Conservation (phyloP, 2,329 filamentous ascomycete genomes). For the Fusarium oligoseptatum region DNA sequence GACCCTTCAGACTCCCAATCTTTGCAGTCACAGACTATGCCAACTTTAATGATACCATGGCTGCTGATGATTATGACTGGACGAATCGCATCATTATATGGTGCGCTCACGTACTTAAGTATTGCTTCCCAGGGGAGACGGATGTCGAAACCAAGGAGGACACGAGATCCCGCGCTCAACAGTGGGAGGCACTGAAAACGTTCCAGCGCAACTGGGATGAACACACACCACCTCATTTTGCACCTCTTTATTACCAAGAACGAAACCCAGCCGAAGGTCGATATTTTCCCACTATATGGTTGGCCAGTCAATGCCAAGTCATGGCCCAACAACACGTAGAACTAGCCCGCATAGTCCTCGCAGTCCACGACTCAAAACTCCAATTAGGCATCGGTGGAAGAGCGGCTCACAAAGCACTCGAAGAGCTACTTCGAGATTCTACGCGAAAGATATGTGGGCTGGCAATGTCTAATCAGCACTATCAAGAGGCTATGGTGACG, state of each 20-base stretch:
- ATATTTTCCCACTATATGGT: slow-evolving; percentile 24
- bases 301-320: slow-evolving; percentile 25
- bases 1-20: slow-evolving; percentile 29
- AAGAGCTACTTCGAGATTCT: slow-evolving; percentile 18
- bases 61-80: slow-evolving; percentile 30
- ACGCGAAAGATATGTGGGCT: slow-evolving; percentile 25
- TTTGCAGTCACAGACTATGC: slow-evolving; percentile 19
- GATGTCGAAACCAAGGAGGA: neutral
- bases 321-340: slow-evolving; percentile 32
- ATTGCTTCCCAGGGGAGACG: slow-evolving; percentile 12
- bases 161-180: neutral
- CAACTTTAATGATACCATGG: slow-evolving; percentile 10
- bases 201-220: slow-evolving; percentile 29
- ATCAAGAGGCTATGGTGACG: slow-evolving; percentile 24
- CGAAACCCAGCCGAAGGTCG: slow-evolving; percentile 9
- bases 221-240: slow-evolving; percentile 15
- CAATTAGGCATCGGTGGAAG: slow-evolving; percentile 28
- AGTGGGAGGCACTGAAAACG: slow-evolving; percentile 20
- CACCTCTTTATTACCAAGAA: slow-evolving; percentile 19
- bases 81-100: slow-evolving; percentile 27
- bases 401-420: slow-evolving; percentile 24
- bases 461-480: slow-evolving; percentile 10
- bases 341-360: slow-evolving; percentile 29
- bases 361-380: slow-evolving; percentile 27
- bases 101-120: slow-evolving; percentile 29